phyloP scores from a whole-genome alignment of 768 basidiomycete genomes.

The Mrakia blollopis region DNA sequence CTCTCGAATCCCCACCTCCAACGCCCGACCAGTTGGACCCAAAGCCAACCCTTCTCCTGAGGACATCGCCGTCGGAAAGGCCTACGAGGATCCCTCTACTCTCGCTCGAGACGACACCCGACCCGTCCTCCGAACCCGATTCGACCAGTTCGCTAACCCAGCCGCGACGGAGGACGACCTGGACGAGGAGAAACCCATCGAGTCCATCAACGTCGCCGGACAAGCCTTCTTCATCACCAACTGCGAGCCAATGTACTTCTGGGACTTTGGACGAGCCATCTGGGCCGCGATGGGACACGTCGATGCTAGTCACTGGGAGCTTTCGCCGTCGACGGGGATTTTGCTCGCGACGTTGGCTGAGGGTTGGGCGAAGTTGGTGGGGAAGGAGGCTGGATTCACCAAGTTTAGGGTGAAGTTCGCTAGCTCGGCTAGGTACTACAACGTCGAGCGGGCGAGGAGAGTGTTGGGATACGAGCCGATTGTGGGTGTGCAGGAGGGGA shows the following conservation, averaged over 20 bases:
- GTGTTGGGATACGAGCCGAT: constrained; percentile 90
- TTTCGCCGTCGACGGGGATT: constrained; percentile 65
- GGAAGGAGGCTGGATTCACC: constrained; percentile 80
- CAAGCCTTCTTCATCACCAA: constrained; percentile 96
- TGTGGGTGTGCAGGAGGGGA: constrained; percentile 81
- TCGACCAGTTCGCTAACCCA: constrained; percentile 63
- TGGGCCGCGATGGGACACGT: constrained; percentile 60
- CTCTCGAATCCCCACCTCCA: constrained; percentile 68
- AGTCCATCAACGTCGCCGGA: constrained; percentile 69
- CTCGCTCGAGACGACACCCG: constrained; percentile 46
- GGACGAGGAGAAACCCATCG: constrained; percentile 45
- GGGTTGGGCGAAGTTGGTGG: constrained; percentile 63
- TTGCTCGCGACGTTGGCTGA: constrained; percentile 68
- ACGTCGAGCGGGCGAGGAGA: constrained; percentile 75
- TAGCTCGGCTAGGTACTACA: constrained; percentile 77
- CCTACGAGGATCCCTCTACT: constrained; percentile 45
- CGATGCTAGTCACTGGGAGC: constrained; percentile 50
- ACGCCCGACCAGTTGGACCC: constrained; percentile 77
- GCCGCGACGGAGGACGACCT: constrained; percentile 50
- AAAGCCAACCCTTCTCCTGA: constrained; percentile 56
- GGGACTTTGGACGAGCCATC: constrained; percentile 81
- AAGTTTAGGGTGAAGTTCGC: constrained; percentile 74
- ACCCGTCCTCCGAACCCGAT: constrained; percentile 67
- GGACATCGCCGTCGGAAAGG: constrained; percentile 47
- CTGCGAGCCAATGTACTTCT: constrained; percentile 91